Evolutionary conservation across 768 basidiomycete genomes (phyloP).

Genomic region (Kwoniella sp.): DNA sequence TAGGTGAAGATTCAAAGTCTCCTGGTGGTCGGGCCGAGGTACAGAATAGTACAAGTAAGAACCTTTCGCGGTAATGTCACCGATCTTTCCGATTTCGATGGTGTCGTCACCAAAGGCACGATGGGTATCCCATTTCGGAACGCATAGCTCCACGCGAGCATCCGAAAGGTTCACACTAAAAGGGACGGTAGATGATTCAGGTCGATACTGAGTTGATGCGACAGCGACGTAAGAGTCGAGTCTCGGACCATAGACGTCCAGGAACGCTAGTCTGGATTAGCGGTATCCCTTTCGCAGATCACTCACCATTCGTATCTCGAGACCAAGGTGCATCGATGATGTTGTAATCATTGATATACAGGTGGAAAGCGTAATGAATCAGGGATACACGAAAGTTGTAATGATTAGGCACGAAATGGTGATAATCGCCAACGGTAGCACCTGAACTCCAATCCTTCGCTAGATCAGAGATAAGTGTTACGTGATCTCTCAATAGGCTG

Average conservation of each 20-base stretch:
- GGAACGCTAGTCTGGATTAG: constrained; percentile 63
- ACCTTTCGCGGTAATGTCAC: constrained; percentile 64
- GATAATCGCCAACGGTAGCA: constrained; percentile 69
- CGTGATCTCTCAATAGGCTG: constrained; percentile 84
- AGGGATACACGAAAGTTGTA: constrained; percentile 73
- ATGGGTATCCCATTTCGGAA: constrained; percentile 85
- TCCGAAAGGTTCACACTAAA: constrained; percentile 68
- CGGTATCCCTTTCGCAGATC: constrained; percentile 12
- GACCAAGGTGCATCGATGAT: constrained; percentile 86
- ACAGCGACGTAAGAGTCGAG: constrained; percentile 64
- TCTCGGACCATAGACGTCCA: constrained; percentile 66
- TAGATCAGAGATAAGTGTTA: constrained; percentile 92
- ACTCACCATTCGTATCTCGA: constrained; percentile 78
- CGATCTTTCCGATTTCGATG: constrained; percentile 67
- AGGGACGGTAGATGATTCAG: constrained; percentile 67
- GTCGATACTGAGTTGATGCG: constrained; percentile 71
- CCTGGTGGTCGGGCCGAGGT: constrained; percentile 70
- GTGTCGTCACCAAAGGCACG: constrained; percentile 67
- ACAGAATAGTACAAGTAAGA: constrained; percentile 75
- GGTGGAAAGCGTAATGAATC: constrained; percentile 72
- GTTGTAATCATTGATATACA: constrained; percentile 93
- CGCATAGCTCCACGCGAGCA: constrained; percentile 63
- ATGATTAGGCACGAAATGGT: constrained; percentile 78
- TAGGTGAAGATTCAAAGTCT: constrained; percentile 72
- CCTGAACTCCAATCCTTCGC: constrained; percentile 87